Evolutionary conservation across 176 grass and related monocot species (phyloP), one percentile per base, ranked within the genome.

Genomic region (Aegilops tauschii): DNA sequence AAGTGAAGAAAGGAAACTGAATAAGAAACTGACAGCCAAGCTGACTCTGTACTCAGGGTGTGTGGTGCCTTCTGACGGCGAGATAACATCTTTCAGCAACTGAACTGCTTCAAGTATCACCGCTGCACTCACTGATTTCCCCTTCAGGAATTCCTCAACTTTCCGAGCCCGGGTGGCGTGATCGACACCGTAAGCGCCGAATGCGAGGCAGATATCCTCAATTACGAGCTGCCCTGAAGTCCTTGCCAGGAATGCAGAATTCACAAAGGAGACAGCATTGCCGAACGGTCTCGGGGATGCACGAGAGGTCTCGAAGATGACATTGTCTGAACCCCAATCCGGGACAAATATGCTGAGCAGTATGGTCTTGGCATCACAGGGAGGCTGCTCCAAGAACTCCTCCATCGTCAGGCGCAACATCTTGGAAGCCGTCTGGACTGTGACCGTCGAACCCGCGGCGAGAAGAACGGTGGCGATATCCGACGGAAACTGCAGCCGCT

Each of bases 261-360:
- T 98, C 59, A 90, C 52, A 89, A 92, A 98, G 34, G 95, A 88
- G 47, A 98, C 83, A 61, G 93, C 95, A 93, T 98, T 98, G 36
- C 95, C 95, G 36, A 92, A 42, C 65, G 95, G 93, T n/a, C 95
- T 90, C 44, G 95, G 83, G 25, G 95, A 70, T 27, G 91, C 95
- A 67, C 93, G 77, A 25, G 90, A 98, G 18, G 95, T 95, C 82
- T 98, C 91, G 82, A 98, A 95, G 39, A 85, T 78, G 52, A 98
- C 72, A 40, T 50, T 52, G 17, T 84, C 90, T 75, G 85, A 85
- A 84, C 73, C 29, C 85, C 91, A 90, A 34, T 80, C 83, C 1
- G 95, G 93, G 77, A 98, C 85, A 80, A 75, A 91, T 77, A 98
- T 83, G 71, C 87, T 93, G 78, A 95, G 21, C 42, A 98, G 86